Percentiles rank a stretch among this genome's conserved stretches.
phyloP scores from a whole-genome alignment of 768 basidiomycete genomes.

The Boletus sensibilis region DNA sequence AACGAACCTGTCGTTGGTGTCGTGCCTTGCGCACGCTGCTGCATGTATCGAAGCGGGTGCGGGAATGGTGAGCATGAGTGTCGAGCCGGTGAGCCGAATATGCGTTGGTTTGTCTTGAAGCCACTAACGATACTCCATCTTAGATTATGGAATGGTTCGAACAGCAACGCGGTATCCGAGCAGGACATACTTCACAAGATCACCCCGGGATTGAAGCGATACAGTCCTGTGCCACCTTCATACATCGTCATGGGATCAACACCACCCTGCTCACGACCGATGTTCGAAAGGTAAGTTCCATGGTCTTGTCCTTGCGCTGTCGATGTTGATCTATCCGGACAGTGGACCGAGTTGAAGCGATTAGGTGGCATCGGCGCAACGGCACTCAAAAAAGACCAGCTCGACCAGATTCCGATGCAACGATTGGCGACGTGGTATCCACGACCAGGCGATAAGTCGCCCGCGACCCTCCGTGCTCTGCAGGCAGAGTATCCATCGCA shows the following conservation, averaged over 20 bases:
- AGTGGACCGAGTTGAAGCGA: constrained; percentile 44
- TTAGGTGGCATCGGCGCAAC: constrained; percentile 44
- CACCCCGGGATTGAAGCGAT: constrained; percentile 50
- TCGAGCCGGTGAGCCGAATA: constrained; percentile 44
- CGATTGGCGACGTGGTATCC: constrained; percentile 33
- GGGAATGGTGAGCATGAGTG: constrained; percentile 47
- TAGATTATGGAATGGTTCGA: constrained; percentile 47
- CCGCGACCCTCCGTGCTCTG: constrained; percentile 35
- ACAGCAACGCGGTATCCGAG: constrained; percentile 19
- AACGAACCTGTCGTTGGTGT: constrained; percentile 53
- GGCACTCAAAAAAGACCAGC: constrained; percentile 41
- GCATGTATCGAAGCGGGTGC: constrained; percentile 54
- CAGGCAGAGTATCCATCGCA: constrained; percentile 41
- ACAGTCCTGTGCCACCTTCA: constrained; percentile 44
- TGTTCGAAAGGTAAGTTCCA: constrained; percentile 39
- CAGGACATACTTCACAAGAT: constrained; percentile 1
- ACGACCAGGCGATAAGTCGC: constrained; percentile 24
- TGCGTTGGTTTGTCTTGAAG: not conserved
- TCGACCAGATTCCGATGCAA: constrained; percentile 33
- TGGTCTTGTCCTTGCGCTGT: not conserved
- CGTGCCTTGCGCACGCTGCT: constrained; percentile 52
- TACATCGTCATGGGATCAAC: constrained; percentile 39
- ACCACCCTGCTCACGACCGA: constrained; percentile 43
- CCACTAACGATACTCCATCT: constrained; percentile 2
- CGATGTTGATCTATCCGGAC: not conserved